These are phyloP conservation scores for Ophiostoma montium DNA, from an alignment of 2,329 filamentous ascomycete genomes.

Conservation along the genomic window DNA sequence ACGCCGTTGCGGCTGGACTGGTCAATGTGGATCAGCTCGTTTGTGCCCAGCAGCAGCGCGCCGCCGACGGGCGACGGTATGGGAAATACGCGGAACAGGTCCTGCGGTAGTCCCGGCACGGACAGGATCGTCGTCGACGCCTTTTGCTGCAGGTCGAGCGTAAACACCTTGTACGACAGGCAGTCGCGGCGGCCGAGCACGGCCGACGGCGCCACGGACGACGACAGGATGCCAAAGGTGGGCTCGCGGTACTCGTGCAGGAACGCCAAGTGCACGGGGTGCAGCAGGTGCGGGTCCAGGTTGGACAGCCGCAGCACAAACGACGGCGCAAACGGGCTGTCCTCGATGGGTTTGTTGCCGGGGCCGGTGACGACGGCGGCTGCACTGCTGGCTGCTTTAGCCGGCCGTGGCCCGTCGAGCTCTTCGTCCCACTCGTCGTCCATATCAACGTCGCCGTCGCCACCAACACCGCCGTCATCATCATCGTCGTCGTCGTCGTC, in stretches of 20 bases:
- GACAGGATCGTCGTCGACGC: slow-evolving; percentile 88
- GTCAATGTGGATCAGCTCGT: slow-evolving; percentile 89
- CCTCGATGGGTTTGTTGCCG: slow-evolving; percentile 33
- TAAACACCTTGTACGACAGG: slow-evolving; percentile 86
- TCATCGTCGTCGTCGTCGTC: slow-evolving; percentile 52
- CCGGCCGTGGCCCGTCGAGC: slow-evolving; percentile 52
- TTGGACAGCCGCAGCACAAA: slow-evolving; percentile 86
- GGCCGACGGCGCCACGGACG: slow-evolving; percentile 56
- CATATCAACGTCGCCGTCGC: slow-evolving; percentile 68
- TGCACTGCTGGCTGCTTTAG: slow-evolving; percentile 26
- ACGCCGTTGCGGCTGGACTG: slow-evolving; percentile 93
- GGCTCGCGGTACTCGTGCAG: slow-evolving; percentile 95
- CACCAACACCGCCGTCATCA: slow-evolving; percentile 59
- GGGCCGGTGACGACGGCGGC: slow-evolving; percentile 26
- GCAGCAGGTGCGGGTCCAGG: slow-evolving; percentile 73
- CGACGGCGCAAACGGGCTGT: slow-evolving; percentile 72
- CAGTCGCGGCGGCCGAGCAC: slow-evolving; percentile 75
- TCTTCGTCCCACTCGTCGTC: slow-evolving; percentile 73
- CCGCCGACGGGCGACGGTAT: slow-evolving; percentile 79
- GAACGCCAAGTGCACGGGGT: slow-evolving; percentile 85
- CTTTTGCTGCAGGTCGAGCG: slow-evolving; percentile 81
- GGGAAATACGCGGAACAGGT: slow-evolving; percentile 70
- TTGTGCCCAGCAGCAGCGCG: slow-evolving; percentile 70
- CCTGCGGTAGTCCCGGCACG: slow-evolving; percentile 71
- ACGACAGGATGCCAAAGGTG: slow-evolving; percentile 87